phyloP scores from a whole-genome alignment of 345 rosid genomes.

The Eucalyptus curtisii region DNA sequence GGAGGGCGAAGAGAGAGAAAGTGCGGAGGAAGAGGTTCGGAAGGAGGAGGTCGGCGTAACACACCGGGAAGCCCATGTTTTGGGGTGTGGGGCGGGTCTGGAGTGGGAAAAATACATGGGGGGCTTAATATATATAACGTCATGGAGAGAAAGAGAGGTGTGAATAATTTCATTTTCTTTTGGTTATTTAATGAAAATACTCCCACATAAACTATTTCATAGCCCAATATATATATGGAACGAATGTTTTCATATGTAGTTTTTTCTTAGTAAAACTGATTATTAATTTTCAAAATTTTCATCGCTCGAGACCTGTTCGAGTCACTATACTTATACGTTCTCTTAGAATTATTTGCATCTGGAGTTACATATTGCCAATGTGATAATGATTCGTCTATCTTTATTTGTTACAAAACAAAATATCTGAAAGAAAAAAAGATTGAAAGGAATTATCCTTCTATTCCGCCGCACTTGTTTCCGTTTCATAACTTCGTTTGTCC shows the following conservation, averaged over 20 bases:
- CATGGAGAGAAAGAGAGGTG: background rate
- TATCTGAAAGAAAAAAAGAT: background rate
- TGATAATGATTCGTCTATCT: background rate
- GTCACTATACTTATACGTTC: background rate
- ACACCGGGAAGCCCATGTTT: slow-evolving; percentile 78
- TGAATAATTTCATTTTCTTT: background rate
- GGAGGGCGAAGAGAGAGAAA: slow-evolving; percentile 39
- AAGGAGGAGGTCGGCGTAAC: slow-evolving; percentile 56
- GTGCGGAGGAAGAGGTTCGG: slow-evolving; percentile 53
- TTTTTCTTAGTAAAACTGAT: background rate
- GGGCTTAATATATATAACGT: background rate
- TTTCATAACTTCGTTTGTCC: background rate
- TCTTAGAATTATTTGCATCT: background rate
- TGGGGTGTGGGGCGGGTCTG: background rate
- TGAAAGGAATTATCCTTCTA: background rate
- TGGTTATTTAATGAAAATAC: background rate
- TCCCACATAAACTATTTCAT: background rate
- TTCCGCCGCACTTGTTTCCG: background rate
- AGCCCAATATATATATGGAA: background rate
- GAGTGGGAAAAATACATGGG: background rate
- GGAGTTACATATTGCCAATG: background rate
- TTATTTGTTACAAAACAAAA: background rate
- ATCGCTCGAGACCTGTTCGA: accelerated
- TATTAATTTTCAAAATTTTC: background rate
- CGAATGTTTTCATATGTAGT: background rate